Percentiles rank a stretch among this genome's conserved stretches.
These are phyloP conservation scores for Nasturtium officinale DNA, from an alignment of 345 rosid species.

Conservation along the genomic window DNA sequence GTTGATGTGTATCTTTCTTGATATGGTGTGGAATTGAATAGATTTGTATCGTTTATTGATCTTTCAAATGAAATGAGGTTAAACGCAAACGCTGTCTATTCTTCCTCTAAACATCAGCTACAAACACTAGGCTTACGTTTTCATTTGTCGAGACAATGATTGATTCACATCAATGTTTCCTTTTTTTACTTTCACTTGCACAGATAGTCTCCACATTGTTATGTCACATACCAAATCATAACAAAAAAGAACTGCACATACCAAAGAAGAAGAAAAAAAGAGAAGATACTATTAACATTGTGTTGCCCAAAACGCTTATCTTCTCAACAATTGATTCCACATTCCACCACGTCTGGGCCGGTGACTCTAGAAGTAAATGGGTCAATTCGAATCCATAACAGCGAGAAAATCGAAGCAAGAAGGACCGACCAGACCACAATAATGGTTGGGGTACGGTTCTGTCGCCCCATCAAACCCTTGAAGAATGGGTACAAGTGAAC, in stretches of 20 bases:
- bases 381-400: slow-evolving; percentile 81
- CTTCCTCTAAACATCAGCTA: background rate
- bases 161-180: background rate
- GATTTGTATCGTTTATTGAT: background rate
- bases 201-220: background rate
- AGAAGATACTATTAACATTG: background rate
- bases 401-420: slow-evolving; percentile 80
- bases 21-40: background rate
- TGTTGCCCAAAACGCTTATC: background rate
- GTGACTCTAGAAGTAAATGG: slow-evolving; percentile 75
- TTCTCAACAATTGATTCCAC: slow-evolving; percentile 75
- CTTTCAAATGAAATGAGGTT: background rate
- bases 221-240: background rate
- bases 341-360: slow-evolving; percentile 64
- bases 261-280: background rate
- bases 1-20: slow-evolving; percentile 17
- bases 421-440: slow-evolving; percentile 83
- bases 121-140: background rate
- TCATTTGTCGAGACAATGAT: background rate
- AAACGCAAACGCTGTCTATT: background rate
- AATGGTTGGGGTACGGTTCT: slow-evolving; percentile 85
- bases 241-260: background rate
- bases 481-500: slow-evolving; percentile 87
- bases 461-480: slow-evolving; percentile 88
- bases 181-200: background rate